Evolutionary conservation across 768 basidiomycete species (phyloP), one percentile per base, ranked within the genome.

Genomic region (Lactarius vividus): DNA sequence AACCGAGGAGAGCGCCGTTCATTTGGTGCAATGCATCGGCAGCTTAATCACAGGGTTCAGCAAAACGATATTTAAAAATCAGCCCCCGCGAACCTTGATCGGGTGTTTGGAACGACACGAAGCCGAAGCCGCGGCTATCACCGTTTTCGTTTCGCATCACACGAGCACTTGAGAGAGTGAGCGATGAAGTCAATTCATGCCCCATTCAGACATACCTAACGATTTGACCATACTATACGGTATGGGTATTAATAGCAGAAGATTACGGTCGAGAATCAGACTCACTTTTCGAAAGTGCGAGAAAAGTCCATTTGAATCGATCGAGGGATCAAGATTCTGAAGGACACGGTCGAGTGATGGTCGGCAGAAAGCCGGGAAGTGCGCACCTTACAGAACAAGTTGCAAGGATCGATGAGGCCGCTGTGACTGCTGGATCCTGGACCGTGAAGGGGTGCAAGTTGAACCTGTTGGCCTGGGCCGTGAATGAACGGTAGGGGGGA

Each of bases 381-480:
- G 71, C 79, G 52, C 64, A 91, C 90, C 81, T 93, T 93, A 82
- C 89, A 92, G 76, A 94, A 94, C 56, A 94, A 77, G 73, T 94
- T 94, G 81, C 92, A 94, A 0, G 93, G 92, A 75, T 94, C 92
- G 67, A 94, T 93, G 31, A 95, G 80, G 23, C 93, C 93, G 69
- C 91, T 92, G 72, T 93, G 90, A 72, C 91, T 93, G 61, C 71
- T 84, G 40, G 90, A 87, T n/a, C 91, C 91, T 44, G 89, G 91
- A 4, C 92, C 92, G 23, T 70, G 67, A 56, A 83, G 59, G 16
- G 92, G 93, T 1, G 92, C 92, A 9, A 88, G 82, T 74, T 95
- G 92, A 39, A 94, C 91, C 74, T 94, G 92, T 74, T 95, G 93
- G 3, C 93, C 93, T 13, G 93, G 93, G 11, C 93, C 92, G 75